Base-by-base conservation (phyloP, 2,329 filamentous ascomycete species). In the Colletotrichum truncatum region DNA sequence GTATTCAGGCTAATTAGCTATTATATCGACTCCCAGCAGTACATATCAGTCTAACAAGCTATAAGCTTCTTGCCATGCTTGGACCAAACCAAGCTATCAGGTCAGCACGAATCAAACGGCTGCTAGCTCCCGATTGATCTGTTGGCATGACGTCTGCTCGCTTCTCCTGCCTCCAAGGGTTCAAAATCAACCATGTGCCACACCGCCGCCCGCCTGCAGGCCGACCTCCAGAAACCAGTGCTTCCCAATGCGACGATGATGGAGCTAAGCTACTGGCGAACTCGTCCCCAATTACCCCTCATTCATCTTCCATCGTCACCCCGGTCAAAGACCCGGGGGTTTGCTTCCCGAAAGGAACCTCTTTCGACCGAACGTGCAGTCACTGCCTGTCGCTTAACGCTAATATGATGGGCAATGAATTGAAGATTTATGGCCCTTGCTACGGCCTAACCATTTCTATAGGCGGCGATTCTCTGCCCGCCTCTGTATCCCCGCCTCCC, bases 1-100 rank as follows among this genome's bases (percentile, higher is more conserved):
- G 26, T 26, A 64, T 53, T 66, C 52, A 66, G 64, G 36, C 59
- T 64, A 45, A 66, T 46, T 36, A 34, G 28, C 23, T 4, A 49
- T 10, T 43, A 16, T 32, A 43, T 25, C 26, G 38, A 25, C 41
- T n/a, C 18, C n/a, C n/a, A n/a, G 28, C 46, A 18, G 46, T 28
- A 34, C 25, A n/a, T 32, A 38, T 39, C 14, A 25, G 49, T 51
- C 41, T 12, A 21, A 36, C n/a, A n/a, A n/a, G n/a, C n/a, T n/a
- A 53, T 26, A 53, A 59, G 60, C 60, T 63, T 49, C 56, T n/a
- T 26, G 32, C 16, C 18, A 30, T 10, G 18, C 12, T 53, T 39
- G 41, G 32, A 53, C 32, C 25, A 30, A 16, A 34, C 14, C 18
- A 38, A 12, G 11, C 38, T 21, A 46, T 49, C 28, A 7, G 26